These are phyloP conservation scores for Ogataea corticis DNA, from an alignment of 805 yeast species.

Conservation along the genomic window DNA sequence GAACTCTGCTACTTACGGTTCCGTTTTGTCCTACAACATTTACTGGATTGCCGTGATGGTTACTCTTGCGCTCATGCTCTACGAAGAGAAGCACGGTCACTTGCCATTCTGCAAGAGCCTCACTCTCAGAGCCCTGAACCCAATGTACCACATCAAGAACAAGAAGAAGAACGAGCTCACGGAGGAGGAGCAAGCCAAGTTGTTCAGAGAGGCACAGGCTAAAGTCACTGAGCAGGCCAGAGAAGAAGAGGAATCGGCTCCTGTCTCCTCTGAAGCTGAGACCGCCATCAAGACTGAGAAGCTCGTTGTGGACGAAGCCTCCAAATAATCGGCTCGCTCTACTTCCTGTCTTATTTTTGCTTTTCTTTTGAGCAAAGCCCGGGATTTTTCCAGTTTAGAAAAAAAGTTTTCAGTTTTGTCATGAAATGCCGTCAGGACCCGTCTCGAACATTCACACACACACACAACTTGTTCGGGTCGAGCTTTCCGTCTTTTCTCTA, in stretches of 20 bases:
- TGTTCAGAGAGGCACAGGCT: conserved; percentile 46
- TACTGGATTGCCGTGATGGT: conserved; percentile 78
- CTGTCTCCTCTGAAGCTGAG: neutral
- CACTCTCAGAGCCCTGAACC: conserved; percentile 57
- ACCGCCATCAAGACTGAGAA: conserved; percentile 6
- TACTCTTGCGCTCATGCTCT: conserved; percentile 62
- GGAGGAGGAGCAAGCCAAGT: conserved; percentile 49
- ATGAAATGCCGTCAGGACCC: neutral
- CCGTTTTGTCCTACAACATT: conserved; percentile 82
- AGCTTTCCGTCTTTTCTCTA: neutral
- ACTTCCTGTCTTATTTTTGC: neutral
- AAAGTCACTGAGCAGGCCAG: conserved; percentile 27
- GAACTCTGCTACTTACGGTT: conserved; percentile 92
- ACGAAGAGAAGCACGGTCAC: conserved; percentile 82
- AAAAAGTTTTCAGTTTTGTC: no score
- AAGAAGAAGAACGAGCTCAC: conserved; percentile 62
- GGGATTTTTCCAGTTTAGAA: no score
- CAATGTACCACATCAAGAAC: conserved; percentile 69
- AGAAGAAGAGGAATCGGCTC: neutral
- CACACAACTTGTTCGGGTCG: conserved; percentile 16
- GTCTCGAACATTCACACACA: conserved; percentile 4
- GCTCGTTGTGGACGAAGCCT: conserved; percentile 1
- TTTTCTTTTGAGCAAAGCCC: no score
- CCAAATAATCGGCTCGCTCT: conserved; percentile 5
- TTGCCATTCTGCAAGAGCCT: conserved; percentile 63